Base-by-base conservation (phyloP, 805 yeast genomes). In the Candida succiphila region DNA sequence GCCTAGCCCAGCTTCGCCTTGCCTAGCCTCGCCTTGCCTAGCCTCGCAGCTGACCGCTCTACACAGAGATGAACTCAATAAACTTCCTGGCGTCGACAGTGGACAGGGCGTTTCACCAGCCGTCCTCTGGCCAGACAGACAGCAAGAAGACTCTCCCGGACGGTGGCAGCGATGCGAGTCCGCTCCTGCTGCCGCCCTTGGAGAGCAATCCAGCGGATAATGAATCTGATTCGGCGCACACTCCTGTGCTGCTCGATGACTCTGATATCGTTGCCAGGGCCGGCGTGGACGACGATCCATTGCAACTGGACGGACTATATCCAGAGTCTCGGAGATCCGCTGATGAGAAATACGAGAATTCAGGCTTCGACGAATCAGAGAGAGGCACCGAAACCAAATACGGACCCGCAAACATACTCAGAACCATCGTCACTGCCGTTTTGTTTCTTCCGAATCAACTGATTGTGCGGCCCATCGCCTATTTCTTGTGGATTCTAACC, bases 361-460 rank as follows among this genome's bases (percentile, higher is more conserved):
- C 40, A 30, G 41, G 32, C 5, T 41, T 34, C 17, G 32, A 33
- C 15, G 29, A 22, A 2, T 24, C 31, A 9, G 42, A 36, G 18
- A 17, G 38, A 16, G 42, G 40, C 25, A 34, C 30, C 10, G 30
- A 32, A 18, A 27, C 32, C 2, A 27, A 29, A 23, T 31, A 41
- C 27, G 34, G 23, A 31, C 20, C 19, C 18, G 29, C 20, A 10
- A 36, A 32, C 13, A 22, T 46, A 9, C 19, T 48, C 9, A 32
- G 38, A 16, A 19, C 42, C 17, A 8, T 56, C 6, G 42, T 59
- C 46, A 44, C 46, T 9, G 42, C 60, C 5, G 21, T 70, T 27
- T 43, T 69, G 22, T 74, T 69, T 39, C 31, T 73, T 1, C 78
- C 81, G 7, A 65, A 69, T 39, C 43, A 65, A 27, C 33, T 78